phyloP scores from a whole-genome alignment of 495 filamentous ascomycete genomes.

The Hyaloscypha hepaticicola region DNA sequence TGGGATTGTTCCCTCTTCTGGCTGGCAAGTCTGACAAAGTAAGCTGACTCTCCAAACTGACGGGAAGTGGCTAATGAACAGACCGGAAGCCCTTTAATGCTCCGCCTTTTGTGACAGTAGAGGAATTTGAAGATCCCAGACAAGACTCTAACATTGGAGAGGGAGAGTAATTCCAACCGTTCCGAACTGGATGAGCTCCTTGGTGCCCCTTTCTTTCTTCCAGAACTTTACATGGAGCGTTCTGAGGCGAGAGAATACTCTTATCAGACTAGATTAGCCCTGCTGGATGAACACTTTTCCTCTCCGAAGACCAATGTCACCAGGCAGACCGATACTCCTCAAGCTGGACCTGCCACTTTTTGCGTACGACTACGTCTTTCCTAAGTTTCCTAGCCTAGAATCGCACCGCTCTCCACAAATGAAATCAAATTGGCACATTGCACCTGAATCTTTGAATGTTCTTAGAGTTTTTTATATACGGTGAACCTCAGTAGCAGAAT shows the following conservation, averaged over 20 bases:
- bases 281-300: neutral
- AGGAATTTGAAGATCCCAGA: neutral
- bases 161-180: neutral
- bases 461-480: neutral
- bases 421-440: neutral
- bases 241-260: too few relatives aligned
- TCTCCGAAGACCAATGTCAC: neutral
- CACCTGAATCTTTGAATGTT: neutral
- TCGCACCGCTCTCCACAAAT: neutral
- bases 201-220: neutral
- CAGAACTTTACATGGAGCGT: too few relatives aligned
- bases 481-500: neutral
- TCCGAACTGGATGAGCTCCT: neutral
- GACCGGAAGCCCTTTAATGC: neutral
- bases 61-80: neutral
- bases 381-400: neutral
- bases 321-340: neutral
- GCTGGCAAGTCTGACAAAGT: constrained; percentile 1
- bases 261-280: neutral
- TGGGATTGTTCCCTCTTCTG: neutral
- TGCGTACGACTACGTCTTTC: neutral
- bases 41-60: neutral
- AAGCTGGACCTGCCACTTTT: neutral
- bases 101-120: neutral
- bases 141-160: neutral